phyloP scores from a whole-genome alignment of 2,329 filamentous ascomycete species.

The Trichophyton verrucosum region DNA sequence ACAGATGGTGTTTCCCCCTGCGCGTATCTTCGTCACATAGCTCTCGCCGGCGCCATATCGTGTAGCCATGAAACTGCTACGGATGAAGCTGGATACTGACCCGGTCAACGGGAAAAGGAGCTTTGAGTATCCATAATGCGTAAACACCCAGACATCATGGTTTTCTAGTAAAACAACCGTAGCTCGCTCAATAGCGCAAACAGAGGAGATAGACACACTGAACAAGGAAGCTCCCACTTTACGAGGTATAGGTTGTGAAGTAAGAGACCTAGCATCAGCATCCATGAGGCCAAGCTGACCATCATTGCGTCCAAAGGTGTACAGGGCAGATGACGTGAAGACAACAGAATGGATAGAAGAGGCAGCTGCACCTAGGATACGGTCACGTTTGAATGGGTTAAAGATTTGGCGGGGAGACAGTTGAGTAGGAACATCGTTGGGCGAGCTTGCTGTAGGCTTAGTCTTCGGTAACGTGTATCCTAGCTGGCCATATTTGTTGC shows the following conservation, averaged over 20 bases:
- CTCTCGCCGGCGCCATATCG: conserved; percentile 53
- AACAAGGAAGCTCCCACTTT: conserved; percentile 81
- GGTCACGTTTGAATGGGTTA: conserved; percentile 77
- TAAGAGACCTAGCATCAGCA: conserved; percentile 81
- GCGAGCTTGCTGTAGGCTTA: conserved; percentile 19
- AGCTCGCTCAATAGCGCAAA: conserved; percentile 80
- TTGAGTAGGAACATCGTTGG: conserved; percentile 75
- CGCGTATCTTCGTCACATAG: conserved; percentile 62
- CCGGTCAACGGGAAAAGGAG: conserved; percentile 69
- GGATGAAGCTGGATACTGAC: conserved; percentile 52
- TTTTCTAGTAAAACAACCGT: conserved; percentile 77
- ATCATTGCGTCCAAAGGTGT: conserved; percentile 89
- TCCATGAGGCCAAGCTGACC: conserved; percentile 91
- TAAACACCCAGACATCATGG: conserved; percentile 83
- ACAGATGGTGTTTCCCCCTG: conserved; percentile 83
- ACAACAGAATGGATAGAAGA: conserved; percentile 87
- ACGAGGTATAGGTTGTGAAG: conserved; percentile 67
- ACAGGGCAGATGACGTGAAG: conserved; percentile 67
- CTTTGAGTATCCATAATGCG: conserved; percentile 90
- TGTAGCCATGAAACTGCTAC: conserved; percentile 51
- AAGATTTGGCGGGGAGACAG: conserved; percentile 76
- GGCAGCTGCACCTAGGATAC: conserved; percentile 68
- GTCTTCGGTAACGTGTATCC: conserved; percentile 63
- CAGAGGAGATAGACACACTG: conserved; percentile 57
- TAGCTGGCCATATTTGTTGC: conserved; percentile 72